Base-by-base conservation (phyloP, 306 rosid species). In the Fragaria ananassa region DNA sequence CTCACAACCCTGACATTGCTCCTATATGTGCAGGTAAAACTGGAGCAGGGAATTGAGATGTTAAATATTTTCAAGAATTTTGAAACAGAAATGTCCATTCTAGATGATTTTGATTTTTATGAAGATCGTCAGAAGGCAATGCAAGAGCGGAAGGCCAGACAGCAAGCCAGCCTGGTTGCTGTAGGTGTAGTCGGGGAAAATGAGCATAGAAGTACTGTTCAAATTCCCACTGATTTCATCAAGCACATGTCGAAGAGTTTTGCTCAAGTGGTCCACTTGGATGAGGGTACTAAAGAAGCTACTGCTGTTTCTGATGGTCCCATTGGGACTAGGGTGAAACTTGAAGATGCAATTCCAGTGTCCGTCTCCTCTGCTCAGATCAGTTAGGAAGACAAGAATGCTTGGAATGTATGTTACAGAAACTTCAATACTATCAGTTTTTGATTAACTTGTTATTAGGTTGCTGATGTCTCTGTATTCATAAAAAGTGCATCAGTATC, bases 171-270 rank as follows among this genome's bases (percentile, higher is more conserved):
- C 78, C 77, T 85, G 76, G 56, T 86, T 75, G 68, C 81, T 53
- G 83, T 85, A 0, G 90, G 89, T 71, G 86, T 84, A 29, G 87
- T 79, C 8, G 91, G 89, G 23, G 97, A 88, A 62, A 84, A 73
- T 74, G 97, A 89, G 72, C 90, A 81, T 78, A 77, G 86, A 81
- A 85, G 18, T 79, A 47, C 89, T 45, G 84, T 85, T 4, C 61
- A 84, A 71, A 60, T 69, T 9, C 74, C 87, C 25, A 83, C 83
- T 70, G 91, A 85, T 85, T 86, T 89, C 76, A 87, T 91, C 74
- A 91, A 89, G 81, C 97, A 89, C 81, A 86, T 91, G 86, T 83
- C 97, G 2, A 89, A 91, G 91, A 89, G 91, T 83, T 91, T 91
- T 81, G 93, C 91, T 31, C 89, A 88, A 77, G 95, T 86, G 51